Percentiles rank a stretch among this genome's conserved stretches.
Evolutionary conservation across 139 green algal genomes (phyloP).

Genomic region (Tetratostichococcus sp.): DNA sequence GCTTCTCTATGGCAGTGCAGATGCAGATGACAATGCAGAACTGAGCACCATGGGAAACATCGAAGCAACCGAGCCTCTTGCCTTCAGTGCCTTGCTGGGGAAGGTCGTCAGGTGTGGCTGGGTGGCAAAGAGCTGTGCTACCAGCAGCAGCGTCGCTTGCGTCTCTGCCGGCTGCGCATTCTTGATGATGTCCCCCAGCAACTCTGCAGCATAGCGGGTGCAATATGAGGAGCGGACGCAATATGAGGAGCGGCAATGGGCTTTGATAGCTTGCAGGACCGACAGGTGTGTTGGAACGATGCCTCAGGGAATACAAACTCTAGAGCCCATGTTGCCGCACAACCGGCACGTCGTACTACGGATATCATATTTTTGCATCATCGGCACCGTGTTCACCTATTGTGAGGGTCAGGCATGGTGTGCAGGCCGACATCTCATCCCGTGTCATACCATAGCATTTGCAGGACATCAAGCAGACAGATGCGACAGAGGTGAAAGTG

Average conservation of each 20-base stretch:
- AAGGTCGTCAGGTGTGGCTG: constrained; percentile 52
- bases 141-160: constrained; percentile 40
- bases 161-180: constrained; percentile 9
- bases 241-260: too few relatives aligned
- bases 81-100: constrained; percentile 43
- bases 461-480: too few relatives aligned
- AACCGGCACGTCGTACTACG: background rate
- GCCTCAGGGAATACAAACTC: constrained; percentile 89
- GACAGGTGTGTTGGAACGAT: background rate
- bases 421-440: too few relatives aligned
- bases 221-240: too few relatives aligned
- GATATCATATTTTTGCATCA: constrained; percentile 23
- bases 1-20: too few relatives aligned
- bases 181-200: constrained; percentile 38
- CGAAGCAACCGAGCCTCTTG: background rate
- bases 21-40: too few relatives aligned
- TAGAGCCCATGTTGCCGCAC: constrained; percentile 11
- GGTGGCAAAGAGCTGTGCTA: constrained; percentile 51
- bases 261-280: too few relatives aligned
- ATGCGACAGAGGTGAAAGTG: too few relatives aligned
- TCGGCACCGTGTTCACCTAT: too few relatives aligned
- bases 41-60: too few relatives aligned
- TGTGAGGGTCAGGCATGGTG: too few relatives aligned
- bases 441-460: too few relatives aligned
- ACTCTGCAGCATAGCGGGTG: constrained; percentile 23